Evolutionary conservation across 768 basidiomycete species (phyloP).

Genomic region (Sistotremastrum suecicum): DNA sequence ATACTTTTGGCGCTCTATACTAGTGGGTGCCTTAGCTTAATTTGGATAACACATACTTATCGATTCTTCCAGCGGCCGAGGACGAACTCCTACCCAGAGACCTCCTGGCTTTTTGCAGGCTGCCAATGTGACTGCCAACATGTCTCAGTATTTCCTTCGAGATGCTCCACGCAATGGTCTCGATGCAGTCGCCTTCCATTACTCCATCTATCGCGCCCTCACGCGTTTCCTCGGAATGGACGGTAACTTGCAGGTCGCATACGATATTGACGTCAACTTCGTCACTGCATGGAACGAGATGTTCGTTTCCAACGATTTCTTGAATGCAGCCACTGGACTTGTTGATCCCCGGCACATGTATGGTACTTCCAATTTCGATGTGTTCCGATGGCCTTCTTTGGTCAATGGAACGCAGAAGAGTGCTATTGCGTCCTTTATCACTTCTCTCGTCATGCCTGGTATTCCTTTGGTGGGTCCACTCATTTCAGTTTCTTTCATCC

Average conservation of each 20-base stretch:
- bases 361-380: constrained; percentile 89
- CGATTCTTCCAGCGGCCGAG: constrained; percentile 53
- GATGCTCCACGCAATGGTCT: constrained; percentile 43
- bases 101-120: constrained; percentile 59
- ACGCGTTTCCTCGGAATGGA: constrained; percentile 91
- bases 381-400: constrained; percentile 86
- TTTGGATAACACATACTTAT: background rate
- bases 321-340: constrained; percentile 49
- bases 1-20: constrained; percentile 80
- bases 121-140: constrained; percentile 43
- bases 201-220: constrained; percentile 80
- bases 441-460: constrained; percentile 74
- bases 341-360: constrained; percentile 83
- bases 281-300: constrained; percentile 87
- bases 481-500: background rate
- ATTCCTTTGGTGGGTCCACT: constrained; percentile 48
- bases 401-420: constrained; percentile 72
- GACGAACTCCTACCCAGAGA: constrained; percentile 59
- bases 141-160: constrained; percentile 72
- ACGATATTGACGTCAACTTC: constrained; percentile 72
- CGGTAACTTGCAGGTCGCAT: constrained; percentile 84
- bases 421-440: constrained; percentile 66
- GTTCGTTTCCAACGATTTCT: constrained; percentile 76
- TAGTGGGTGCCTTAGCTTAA: constrained; percentile 32
- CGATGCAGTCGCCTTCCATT: constrained; percentile 83